Evolutionary conservation across 73 alveolate genomes (phyloP).

Genomic region (Durusdinium trenchii): DNA sequence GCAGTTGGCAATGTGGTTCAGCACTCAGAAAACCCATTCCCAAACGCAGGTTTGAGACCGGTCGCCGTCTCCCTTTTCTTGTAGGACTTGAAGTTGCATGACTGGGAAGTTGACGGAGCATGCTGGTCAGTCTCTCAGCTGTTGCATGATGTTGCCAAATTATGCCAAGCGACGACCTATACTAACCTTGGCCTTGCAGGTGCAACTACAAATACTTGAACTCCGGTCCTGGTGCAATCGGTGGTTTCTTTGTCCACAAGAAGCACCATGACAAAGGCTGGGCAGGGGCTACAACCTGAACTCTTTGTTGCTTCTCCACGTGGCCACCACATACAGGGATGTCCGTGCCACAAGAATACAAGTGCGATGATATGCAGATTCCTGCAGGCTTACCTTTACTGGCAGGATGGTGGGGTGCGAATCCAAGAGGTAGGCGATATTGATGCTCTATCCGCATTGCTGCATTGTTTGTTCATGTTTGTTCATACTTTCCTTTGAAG

Average conservation of each 20-base stretch:
- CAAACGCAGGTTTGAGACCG: neutral
- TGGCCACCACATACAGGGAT: neutral
- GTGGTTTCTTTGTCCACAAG: slow-evolving; percentile 96
- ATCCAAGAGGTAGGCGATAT: neutral
- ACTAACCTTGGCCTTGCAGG: neutral
- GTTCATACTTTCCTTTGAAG: neutral
- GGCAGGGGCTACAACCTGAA: neutral
- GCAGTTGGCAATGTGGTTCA: slow-evolving; percentile 96
- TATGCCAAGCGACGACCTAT: neutral
- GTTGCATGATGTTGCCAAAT: neutral
- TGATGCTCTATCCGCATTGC: no score
- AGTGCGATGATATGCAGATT: neutral
- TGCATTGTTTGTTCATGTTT: neutral
- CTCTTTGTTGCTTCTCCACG: neutral
- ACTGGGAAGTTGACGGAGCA: slow-evolving; percentile 97
- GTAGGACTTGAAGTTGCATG: slow-evolving; percentile 95
- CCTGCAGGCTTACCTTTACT: slow-evolving; percentile 27
- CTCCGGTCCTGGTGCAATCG: slow-evolving; percentile 96
- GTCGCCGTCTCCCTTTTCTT: neutral
- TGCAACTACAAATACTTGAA: slow-evolving; percentile 96
- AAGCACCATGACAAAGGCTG: slow-evolving; percentile 91
- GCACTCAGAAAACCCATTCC: neutral
- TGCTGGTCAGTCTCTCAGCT: slow-evolving; percentile 80
- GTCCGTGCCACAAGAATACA: no score
- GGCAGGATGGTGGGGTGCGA: slow-evolving; percentile 77